Evolutionary conservation across 2,329 filamentous ascomycete species (phyloP).

Genomic region (Cercospora canescens): DNA sequence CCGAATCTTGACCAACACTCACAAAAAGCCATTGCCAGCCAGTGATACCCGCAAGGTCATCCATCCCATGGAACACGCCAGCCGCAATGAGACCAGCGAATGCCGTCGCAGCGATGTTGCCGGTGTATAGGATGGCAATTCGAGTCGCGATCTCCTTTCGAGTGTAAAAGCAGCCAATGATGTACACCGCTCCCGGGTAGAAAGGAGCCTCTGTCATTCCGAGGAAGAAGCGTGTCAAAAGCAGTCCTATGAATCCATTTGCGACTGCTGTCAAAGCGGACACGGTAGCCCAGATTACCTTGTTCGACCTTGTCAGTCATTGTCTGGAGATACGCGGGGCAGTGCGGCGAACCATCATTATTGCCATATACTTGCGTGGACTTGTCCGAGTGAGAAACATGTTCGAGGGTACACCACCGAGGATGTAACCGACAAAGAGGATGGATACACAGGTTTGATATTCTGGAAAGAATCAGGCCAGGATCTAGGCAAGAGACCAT

Average conservation of each 20-base stretch:
- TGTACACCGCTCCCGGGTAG: slow-evolving; percentile 43
- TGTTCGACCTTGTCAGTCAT: slow-evolving; percentile 26
- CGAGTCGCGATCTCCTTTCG: slow-evolving; percentile 43
- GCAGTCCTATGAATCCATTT: slow-evolving; percentile 15
- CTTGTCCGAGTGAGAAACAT: slow-evolving; percentile 37
- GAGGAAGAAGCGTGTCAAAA: slow-evolving; percentile 24
- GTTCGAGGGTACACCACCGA: slow-evolving; percentile 34
- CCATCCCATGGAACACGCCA: slow-evolving; percentile 61
- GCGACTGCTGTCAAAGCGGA: slow-evolving; percentile 36
- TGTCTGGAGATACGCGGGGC: slow-evolving; percentile 19
- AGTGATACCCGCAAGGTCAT: slow-evolving; percentile 55
- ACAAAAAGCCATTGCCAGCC: slow-evolving; percentile 60
- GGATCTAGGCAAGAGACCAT: too few species aligned
- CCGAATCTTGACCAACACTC: not conserved
- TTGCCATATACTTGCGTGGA: slow-evolving; percentile 25
- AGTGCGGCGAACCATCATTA: slow-evolving; percentile 34
- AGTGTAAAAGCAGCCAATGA: slow-evolving; percentile 45
- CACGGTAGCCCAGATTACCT: slow-evolving; percentile 39
- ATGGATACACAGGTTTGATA: slow-evolving; percentile 43
- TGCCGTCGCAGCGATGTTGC: slow-evolving; percentile 56
- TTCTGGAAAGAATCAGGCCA: slow-evolving; percentile 38
- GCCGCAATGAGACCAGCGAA: slow-evolving; percentile 61
- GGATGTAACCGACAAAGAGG: slow-evolving; percentile 39
- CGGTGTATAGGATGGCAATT: slow-evolving; percentile 37
- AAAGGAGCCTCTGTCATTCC: slow-evolving; percentile 18